Evolutionary conservation across 495 filamentous ascomycete genomes (phyloP), one percentile per base, ranked within the genome.

Genomic region (Trichoderma virens): DNA sequence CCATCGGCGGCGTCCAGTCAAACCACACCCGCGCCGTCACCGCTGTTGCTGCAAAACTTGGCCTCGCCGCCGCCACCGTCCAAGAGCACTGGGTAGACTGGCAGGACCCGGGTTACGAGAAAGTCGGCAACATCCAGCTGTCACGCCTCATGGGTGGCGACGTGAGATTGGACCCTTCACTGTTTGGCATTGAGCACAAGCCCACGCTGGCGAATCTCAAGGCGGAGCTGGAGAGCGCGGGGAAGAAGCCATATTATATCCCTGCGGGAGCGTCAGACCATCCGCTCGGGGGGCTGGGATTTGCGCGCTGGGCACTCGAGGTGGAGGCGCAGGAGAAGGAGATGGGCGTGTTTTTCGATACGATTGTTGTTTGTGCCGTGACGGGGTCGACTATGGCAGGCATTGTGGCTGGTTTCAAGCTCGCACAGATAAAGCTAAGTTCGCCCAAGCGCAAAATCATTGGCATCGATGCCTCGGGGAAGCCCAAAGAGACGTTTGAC

Each of bases 1-100:
- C 77, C 60, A 85, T 86, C 68, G 86, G 86, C 56, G 86, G 86
- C 43, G 76, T 88, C 13, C 86, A 88, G 67, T 85, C 79, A 30
- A 89, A 88, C 76, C 85, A 88, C 71, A 88, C 84, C 8, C 79
- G 86, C 0, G 80, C 83, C 64, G 85, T 87, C 0, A 84, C 85
- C 2, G 86, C 83, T 0, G 82, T 81, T 0, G 84, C 82, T 5
- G 76, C 80, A 14, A 73, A 76, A 25, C 66, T 80, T 0, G 85
- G 85, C 0, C 72, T 88, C 1, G 77, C 83, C 23, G 80, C 76
- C 14, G 75, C 78, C 14, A 78, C 86, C 1, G 77, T 87, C 0
- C 85, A 88, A 71, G 85, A 87, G 68, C 75, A 86, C 65, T 88
- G 86, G 85, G 85, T 88, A 0, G 78, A 84, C 51, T 82, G 76